Base-by-base conservation (phyloP, 2,329 filamentous ascomycete species). In the Sclerotiophoma versabilis region DNA sequence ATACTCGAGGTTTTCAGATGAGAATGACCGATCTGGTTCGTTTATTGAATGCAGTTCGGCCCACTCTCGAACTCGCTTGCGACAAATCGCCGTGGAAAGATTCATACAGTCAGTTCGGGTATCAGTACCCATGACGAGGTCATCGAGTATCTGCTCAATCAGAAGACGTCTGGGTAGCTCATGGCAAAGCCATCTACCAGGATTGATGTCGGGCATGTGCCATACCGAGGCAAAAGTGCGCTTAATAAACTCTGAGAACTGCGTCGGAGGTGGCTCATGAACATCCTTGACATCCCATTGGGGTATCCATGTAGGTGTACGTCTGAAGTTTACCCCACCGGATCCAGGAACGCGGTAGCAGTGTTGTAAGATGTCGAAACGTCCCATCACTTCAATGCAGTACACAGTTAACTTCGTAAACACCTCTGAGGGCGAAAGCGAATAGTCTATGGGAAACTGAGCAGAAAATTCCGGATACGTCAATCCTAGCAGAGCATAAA, bases 401-500 rank as follows among this genome's bases (percentile, higher is more conserved):
- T 48, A 25, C 1, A 15, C 11, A 2, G 45, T 34, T 6, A 48
- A 5, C 17, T 48, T 39, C 4, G 19, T 12, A 10, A 14, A 48
- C 14, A 48, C 45, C 2, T 48, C 34, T 2, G 5, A 1, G 17
- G 12, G 9, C 4, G 14, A 14, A 5, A 33, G 8, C 2, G 45
- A 48, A 3, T 39, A 39, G 25, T 48, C 34, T 2, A 48, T 23
- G 1, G 26, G 8, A 9, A 39, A 48, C 3, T 26, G 5, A 4
- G 25, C 8, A 2, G 44, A 15, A 19, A 23, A 30, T 7, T 7
- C 12, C 8, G 20, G 9, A 25, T 51, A 6, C 8, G 12, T 56
- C 0, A 63, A 19, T 15, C 58, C 54, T 1, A 62, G 30, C 3
- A 60, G 20, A 1, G 58, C 58, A 43, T 53, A 62, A 2, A 59